Conservation (phyloP, 148 eudicot species). For the Camellia lanceoleosa region DNA sequence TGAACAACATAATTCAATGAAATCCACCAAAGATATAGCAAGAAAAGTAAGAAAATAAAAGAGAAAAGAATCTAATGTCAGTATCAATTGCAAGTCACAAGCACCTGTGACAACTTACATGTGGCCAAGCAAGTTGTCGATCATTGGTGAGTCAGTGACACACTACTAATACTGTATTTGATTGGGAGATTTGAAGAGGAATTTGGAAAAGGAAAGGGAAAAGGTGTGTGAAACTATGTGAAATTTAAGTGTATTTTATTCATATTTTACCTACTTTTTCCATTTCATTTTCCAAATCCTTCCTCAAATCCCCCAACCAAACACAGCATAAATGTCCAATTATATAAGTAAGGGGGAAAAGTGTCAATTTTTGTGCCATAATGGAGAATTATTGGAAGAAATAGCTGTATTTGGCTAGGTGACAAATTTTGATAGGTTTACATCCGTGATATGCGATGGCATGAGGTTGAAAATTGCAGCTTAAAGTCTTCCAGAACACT, state of each 20-base stretch:
- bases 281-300: no score
- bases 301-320: no score
- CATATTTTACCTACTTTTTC: no score
- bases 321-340: neutral
- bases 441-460: neutral
- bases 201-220: no score
- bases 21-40: neutral
- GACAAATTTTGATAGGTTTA: conserved; percentile 6
- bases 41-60: neutral
- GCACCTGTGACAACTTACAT: conserved; percentile 7
- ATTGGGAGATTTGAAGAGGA: no score
- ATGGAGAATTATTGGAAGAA: neutral
- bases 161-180: neutral
- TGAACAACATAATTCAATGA: neutral
- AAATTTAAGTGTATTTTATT: no score
- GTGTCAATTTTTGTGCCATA: conserved; percentile 7
- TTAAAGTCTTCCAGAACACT: neutral
- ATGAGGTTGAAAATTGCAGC: conserved; percentile 12
- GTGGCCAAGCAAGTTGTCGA: neutral
- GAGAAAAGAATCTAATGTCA: neutral
- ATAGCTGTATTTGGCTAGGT: neutral
- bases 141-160: neutral
- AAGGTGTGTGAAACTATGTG: no score
- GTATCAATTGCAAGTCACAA: conserved; percentile 8
- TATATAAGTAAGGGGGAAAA: neutral